phyloP scores from a whole-genome alignment of 169 alveolate genomes.

The Cryptosporidium meleagridis region DNA sequence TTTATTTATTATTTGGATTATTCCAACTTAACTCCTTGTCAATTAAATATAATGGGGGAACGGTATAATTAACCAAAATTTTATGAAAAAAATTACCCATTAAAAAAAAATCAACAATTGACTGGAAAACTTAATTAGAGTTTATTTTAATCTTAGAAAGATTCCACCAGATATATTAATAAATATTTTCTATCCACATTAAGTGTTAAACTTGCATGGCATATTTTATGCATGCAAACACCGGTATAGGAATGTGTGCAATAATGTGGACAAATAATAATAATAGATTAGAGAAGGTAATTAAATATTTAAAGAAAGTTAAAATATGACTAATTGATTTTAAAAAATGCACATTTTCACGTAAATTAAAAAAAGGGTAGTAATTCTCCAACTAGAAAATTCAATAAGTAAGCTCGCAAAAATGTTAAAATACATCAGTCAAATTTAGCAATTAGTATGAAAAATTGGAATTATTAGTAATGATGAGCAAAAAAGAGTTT shows the following conservation, averaged over 20 bases:
- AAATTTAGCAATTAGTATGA: background rate
- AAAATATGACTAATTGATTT: background rate
- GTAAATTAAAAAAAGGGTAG: background rate
- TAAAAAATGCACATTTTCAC: background rate
- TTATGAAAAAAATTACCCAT: background rate
- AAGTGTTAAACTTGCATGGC: background rate
- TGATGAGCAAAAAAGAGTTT: background rate
- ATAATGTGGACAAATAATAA: slow-evolving; percentile 1
- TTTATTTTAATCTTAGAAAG: background rate
- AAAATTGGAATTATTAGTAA: background rate
- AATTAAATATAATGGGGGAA: background rate
- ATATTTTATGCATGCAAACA: background rate
- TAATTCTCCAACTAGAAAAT: background rate
- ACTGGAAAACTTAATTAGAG: background rate
- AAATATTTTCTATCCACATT: background rate
- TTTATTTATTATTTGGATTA: background rate
- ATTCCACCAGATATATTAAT: background rate
- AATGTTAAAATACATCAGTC: background rate
- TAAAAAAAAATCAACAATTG: background rate
- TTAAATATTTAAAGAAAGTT: background rate
- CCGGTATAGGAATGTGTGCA: slow-evolving; percentile 3
- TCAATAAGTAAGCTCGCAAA: background rate
- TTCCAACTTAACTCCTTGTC: background rate
- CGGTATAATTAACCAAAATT: background rate
- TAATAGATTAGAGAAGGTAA: background rate